These are phyloP conservation scores for Aspergillus sergii DNA, from an alignment of 2,329 filamentous ascomycete species.

Conservation along the genomic window DNA sequence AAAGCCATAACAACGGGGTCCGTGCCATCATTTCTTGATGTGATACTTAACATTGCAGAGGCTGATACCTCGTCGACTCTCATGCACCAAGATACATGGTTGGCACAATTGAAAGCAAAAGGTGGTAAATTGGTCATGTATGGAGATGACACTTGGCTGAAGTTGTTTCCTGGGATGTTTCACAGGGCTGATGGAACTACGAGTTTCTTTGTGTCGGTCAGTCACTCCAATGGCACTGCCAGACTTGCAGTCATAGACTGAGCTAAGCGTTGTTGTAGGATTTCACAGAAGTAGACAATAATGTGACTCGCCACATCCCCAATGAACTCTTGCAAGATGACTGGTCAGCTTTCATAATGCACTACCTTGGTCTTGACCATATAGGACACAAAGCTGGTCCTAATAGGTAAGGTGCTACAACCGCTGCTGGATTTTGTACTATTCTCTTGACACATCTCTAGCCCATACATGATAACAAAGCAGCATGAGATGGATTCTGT, in stretches of 20 bases:
- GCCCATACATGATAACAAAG: slow-evolving; percentile 89
- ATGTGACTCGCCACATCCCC: slow-evolving; percentile 88
- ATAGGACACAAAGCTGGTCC: slow-evolving; percentile 97
- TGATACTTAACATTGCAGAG: slow-evolving; percentile 95
- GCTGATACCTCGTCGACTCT: slow-evolving; percentile 88
- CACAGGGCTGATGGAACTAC: slow-evolving; percentile 87
- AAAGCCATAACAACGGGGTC: slow-evolving; percentile 98
- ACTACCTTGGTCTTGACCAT: slow-evolving; percentile 94
- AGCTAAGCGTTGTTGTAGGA: slow-evolving; percentile 60
- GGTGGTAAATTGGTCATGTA: slow-evolving; percentile 86
- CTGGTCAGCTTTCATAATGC: slow-evolving; percentile 92
- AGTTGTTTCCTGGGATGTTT: slow-evolving; percentile 90
- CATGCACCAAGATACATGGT: slow-evolving; percentile 89
- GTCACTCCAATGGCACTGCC: slow-evolving; percentile 37
- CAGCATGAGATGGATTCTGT: slow-evolving; percentile 92
- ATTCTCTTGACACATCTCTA: slow-evolving; percentile 38
- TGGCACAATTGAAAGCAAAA: slow-evolving; percentile 84
- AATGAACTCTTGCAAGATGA: slow-evolving; percentile 74
- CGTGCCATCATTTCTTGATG: slow-evolving; percentile 95
- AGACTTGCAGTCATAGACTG: slow-evolving; percentile 9
- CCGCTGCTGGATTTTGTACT: background rate
- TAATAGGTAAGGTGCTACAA: slow-evolving; percentile 59
- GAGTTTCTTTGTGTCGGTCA: slow-evolving; percentile 95
- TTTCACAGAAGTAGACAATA: slow-evolving; percentile 96
- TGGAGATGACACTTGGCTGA: slow-evolving; percentile 97